Base-by-base conservation (phyloP, 2,329 filamentous ascomycete species). In the Berkeleyomyces basicola region DNA sequence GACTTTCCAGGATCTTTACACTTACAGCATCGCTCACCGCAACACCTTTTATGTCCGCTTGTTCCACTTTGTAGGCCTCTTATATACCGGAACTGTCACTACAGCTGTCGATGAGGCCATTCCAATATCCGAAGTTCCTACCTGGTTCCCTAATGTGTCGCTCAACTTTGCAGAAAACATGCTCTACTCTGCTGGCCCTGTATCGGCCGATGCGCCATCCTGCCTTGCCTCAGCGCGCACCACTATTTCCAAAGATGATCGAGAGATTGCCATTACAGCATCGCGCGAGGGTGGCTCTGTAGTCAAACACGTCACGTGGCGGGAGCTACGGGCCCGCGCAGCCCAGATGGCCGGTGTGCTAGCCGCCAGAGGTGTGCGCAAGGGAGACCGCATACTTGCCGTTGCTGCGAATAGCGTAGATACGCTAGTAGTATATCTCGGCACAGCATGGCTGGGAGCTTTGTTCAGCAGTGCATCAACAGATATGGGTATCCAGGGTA, bases 151-250 rank as follows among this genome's bases (percentile, higher is more conserved):
- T 1, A 89, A 89, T 39, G 78, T 90, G 1, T 74, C 76, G 4
- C 72, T 93, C 67, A 95, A 90, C 69, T 92, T 85, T 70, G 85
- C 88, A 4, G 88, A 95, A 74, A 95, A 93, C 70, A 73, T 90
- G 36, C 81, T 95, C 36, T 91, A 82, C 74, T 79, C 79, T 1
- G 44, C 62, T 33, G 61, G 58, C 4, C 42, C 42, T n/a, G 40
- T 33, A 2, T 63, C 11, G 70, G 71, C 2, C 68, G 73, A 0
- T 70, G 73, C n/a, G 69, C 77, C 7, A 71, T 64, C 59, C 10
- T 55, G 55, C 11, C 31, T 40, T 10, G 40, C 74, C 0, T 77
- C 74, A 2, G 69, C 76, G 33, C 75, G 77, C 3, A 77, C 77
- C 6, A 87, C 76, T 0, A 67, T 70, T 3, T 76, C 82, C 65